phyloP scores from a whole-genome alignment of 73 alveolate species.

The Paramecium biaurelia region DNA sequence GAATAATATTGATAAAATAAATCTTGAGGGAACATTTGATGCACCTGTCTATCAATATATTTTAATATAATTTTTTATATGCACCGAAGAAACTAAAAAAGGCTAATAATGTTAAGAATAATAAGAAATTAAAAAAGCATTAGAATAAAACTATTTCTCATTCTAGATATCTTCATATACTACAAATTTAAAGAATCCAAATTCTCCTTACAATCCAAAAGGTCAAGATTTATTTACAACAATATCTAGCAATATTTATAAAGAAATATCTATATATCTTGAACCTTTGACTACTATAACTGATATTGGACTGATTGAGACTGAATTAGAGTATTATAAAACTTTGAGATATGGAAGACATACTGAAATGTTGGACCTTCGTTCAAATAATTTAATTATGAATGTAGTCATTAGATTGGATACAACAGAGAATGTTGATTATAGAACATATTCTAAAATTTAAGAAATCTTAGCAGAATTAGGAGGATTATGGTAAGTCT shows the following conservation, averaged over 20 bases:
- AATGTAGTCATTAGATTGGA: background rate
- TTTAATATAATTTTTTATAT: background rate
- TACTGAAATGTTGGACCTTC: constrained; percentile 13
- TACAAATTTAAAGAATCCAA: background rate
- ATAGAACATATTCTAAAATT: background rate
- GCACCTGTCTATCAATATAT: background rate
- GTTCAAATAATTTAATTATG: background rate
- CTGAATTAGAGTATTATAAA: background rate
- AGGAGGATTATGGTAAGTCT: constrained; percentile 46
- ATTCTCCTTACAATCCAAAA: background rate
- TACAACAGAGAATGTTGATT: background rate
- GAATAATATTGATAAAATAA: background rate
- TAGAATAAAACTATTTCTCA: background rate
- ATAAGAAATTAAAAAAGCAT: background rate
- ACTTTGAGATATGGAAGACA: constrained; percentile 4
- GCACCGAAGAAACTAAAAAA: background rate
- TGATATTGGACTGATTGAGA: background rate
- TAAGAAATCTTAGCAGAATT: background rate
- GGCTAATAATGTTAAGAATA: background rate
- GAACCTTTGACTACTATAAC: background rate
- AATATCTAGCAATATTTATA: background rate
- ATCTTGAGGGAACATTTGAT: background rate
- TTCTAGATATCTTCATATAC: background rate
- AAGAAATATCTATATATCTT: background rate
- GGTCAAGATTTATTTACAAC: constrained; percentile 36